Conservation (phyloP, 2,329 filamentous ascomycete species). For the Claviceps capensis region DNA sequence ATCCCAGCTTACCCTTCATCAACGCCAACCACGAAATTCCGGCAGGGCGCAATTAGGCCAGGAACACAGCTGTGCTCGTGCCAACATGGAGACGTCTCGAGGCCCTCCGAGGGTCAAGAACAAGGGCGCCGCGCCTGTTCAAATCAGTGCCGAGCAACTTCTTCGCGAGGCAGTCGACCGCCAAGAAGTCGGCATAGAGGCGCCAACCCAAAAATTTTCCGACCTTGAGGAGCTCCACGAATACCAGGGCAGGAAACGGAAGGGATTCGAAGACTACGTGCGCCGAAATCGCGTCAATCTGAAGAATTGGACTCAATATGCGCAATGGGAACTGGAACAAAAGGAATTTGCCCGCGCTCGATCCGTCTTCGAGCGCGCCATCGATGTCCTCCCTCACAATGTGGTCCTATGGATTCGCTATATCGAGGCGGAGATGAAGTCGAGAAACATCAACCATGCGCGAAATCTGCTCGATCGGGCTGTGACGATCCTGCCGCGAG, state of each 20-base stretch:
- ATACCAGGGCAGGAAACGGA: constrained; percentile 88
- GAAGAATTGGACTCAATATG: constrained; percentile 99
- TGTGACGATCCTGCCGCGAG: constrained; percentile 77
- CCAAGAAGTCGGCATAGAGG: constrained; percentile 77
- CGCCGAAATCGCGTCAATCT: constrained; percentile 87
- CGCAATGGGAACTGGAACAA: constrained; percentile 93
- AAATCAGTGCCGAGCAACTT: constrained; percentile 95
- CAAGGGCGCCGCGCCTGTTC: constrained; percentile 80
- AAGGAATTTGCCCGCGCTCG: constrained; percentile 89
- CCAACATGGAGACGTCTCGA: constrained; percentile 69
- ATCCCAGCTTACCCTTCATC: background rate
- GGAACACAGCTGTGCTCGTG: background rate
- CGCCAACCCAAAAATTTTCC: constrained; percentile 86
- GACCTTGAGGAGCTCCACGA: constrained; percentile 97
- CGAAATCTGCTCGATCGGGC: constrained; percentile 87
- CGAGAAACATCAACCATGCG: constrained; percentile 88
- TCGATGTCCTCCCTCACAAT: constrained; percentile 82
- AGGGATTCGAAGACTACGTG: constrained; percentile 97
- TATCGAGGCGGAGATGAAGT: constrained; percentile 91
- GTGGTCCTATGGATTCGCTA: constrained; percentile 85
- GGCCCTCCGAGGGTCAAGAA: constrained; percentile 96
- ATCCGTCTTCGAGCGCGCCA: constrained; percentile 84
- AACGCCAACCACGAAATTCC: no score
- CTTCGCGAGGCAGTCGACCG: constrained; percentile 94
- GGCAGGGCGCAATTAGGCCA: background rate